A percentile compares a stretch with the other conserved stretches of the same genome.
phyloP scores from a whole-genome alignment of 352 stramenopile species.

The Phytophthora fragariae region DNA sequence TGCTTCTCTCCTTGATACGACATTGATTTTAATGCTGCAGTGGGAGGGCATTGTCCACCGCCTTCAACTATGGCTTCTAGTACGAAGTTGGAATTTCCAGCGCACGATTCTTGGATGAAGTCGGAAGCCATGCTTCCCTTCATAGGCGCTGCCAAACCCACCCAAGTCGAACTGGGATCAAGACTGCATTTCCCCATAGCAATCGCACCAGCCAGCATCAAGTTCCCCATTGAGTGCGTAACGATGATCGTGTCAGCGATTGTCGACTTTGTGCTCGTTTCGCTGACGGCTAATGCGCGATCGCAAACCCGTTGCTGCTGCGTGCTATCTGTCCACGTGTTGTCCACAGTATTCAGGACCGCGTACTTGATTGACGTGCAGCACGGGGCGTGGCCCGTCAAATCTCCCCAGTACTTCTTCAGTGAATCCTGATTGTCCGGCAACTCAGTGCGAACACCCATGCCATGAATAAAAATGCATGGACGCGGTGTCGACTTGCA shows the following conservation, averaged over 20 bases:
- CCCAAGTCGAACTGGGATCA: conserved; percentile 36
- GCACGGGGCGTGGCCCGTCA: conserved; percentile 29
- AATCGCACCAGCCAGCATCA: conserved; percentile 35
- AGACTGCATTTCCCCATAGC: conserved; percentile 29
- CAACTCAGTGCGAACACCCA: neutral
- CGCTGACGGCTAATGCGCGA: conserved; percentile 17
- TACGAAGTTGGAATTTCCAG: conserved; percentile 15
- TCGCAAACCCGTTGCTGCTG: conserved; percentile 29
- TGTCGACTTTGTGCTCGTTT: conserved; percentile 4
- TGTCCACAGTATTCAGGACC: conserved; percentile 17
- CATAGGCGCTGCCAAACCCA: conserved; percentile 35
- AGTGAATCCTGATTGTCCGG: neutral
- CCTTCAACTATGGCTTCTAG: conserved; percentile 19
- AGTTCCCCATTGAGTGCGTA: conserved; percentile 29
- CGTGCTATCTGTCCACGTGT: conserved; percentile 18
- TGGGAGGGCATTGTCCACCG: conserved; percentile 30
- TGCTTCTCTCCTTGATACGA: conserved; percentile 33
- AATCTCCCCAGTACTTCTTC: conserved; percentile 28
- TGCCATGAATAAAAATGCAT: conserved; percentile 5
- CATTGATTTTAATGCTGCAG: conserved; percentile 29
- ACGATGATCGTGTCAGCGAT: conserved; percentile 30
- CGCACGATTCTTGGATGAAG: conserved; percentile 24
- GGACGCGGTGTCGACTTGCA: neutral
- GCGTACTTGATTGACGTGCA: conserved; percentile 30
- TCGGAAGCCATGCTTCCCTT: conserved; percentile 24